Base-by-base conservation (phyloP, 2,329 filamentous ascomycete species). In the Teratosphaeria destructans region DNA sequence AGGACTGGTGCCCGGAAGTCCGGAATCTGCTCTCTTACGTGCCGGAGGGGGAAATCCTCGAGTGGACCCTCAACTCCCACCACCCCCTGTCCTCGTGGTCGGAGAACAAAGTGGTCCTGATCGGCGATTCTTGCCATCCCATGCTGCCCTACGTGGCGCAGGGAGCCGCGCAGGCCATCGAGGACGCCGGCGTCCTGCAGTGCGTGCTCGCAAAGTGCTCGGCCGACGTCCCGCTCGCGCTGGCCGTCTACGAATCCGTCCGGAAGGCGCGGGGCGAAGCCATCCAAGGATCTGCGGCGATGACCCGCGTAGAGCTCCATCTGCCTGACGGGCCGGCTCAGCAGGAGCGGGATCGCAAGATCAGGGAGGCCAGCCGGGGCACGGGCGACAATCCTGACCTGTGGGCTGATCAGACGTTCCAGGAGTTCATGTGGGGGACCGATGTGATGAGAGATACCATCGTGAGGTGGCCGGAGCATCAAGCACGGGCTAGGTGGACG, bases 71-170 rank as follows among this genome's bases (percentile, higher is more conserved):
- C 16, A 74, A 71, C 63, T 59, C 71, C 10, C 69, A 73, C 58
- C 59, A 57, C 4, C 73, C 73, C 0, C 59, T 75, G 43, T 68
- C 65, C 39, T 72, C 68, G 5, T 75, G 73, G 74, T 68, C 69
- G 5, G 65, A 66, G 53, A 70, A 67, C 3, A 67, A 65, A n/a
- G 71, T 75, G 16, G 73, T 73, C 3, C 19, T 88, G 14, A 70
- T 86, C 11, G 85, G 85, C 54, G 85, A 88, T 66, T 80, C 84
- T 2, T 86, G 84, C 70, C 85, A 88, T 67, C 84, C 85, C 1
- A 88, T 84, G 19, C 79, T 88, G 54, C 85, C 85, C 1, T 85
- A 88, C 67, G 77, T 87, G 3, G 84, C 81, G 53, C 84, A 88
- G 72, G 85, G 86, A 39, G 85, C 85, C 12, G 84, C 85, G 8